Evolutionary conservation across 1,139 yeast genomes (phyloP).

Genomic region (Candida mesenterica): DNA sequence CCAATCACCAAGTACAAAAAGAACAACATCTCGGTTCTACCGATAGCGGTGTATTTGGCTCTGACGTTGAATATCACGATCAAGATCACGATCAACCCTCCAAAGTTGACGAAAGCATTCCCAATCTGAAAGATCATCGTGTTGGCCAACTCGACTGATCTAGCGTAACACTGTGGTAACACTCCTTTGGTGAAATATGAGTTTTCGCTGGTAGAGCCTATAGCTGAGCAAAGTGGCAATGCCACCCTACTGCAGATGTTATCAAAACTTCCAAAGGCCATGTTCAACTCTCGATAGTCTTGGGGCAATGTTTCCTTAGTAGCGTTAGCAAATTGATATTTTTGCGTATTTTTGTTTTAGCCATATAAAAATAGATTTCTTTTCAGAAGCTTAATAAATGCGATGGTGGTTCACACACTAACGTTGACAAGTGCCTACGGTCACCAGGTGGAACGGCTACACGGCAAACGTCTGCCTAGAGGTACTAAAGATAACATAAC

Average conservation of each 20-base stretch:
- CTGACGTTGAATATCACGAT: constrained; percentile 78
- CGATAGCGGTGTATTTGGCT: constrained; percentile 89
- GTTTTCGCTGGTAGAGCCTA: constrained; percentile 38
- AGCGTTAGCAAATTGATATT: background rate
- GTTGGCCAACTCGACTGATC: constrained; percentile 84
- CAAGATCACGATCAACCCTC: constrained; percentile 60
- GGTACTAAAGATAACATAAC: too few species aligned
- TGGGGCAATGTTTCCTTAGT: too few species aligned
- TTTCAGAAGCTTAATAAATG: too few species aligned
- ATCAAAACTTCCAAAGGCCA: constrained; percentile 70
- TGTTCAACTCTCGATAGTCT: constrained; percentile 16
- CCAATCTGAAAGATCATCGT: constrained; percentile 92
- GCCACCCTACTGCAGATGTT: constrained; percentile 66
- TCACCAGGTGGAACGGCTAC: background rate
- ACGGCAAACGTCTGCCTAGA: too few species aligned
- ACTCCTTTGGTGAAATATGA: constrained; percentile 51
- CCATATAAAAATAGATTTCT: background rate
- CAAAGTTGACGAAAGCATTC: constrained; percentile 80
- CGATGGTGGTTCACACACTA: too few species aligned
- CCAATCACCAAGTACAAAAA: constrained; percentile 63
- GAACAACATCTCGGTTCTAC: constrained; percentile 79
- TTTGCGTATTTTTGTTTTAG: background rate
- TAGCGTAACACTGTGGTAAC: constrained; percentile 75
- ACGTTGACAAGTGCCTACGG: too few species aligned
- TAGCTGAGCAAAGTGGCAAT: constrained; percentile 74